Percentiles rank a stretch among this genome's conserved stretches.
Evolutionary conservation across 768 basidiomycete genomes (phyloP).

Genomic region (Boletus sp.): DNA sequence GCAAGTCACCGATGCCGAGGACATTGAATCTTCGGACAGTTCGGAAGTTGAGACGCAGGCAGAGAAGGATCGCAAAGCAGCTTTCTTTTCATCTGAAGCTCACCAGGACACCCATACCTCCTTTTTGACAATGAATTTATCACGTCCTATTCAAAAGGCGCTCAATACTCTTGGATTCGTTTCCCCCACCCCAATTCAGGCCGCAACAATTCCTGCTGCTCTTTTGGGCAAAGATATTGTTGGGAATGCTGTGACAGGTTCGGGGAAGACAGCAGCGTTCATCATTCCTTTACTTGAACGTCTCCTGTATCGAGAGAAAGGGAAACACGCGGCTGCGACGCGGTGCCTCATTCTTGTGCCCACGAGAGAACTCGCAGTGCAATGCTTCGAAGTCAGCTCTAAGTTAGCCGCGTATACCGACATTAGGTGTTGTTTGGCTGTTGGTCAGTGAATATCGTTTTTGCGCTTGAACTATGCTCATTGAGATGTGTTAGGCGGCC

Average conservation of each 20-base stretch:
- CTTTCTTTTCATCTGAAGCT: conserved; percentile 75
- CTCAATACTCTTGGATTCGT: conserved; percentile 78
- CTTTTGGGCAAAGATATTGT: conserved; percentile 95
- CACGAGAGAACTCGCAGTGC: conserved; percentile 93
- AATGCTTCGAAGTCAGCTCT: conserved; percentile 89
- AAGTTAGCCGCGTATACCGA: conserved; percentile 87
- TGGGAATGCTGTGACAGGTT: conserved; percentile 94
- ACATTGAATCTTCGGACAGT: conserved; percentile 52
- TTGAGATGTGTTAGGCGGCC: conserved; percentile 58
- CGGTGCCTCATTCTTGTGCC: conserved; percentile 92
- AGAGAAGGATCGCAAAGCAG: conserved; percentile 72
- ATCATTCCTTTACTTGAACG: conserved; percentile 93
- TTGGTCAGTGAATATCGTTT: conserved; percentile 53
- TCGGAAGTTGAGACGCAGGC: conserved; percentile 60
- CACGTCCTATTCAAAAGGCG: conserved; percentile 90
- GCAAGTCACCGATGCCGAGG: conserved; percentile 31
- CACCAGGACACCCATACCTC: conserved; percentile 62
- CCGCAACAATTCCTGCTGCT: conserved; percentile 90
- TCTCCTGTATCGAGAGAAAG: conserved; percentile 86
- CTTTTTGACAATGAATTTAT: conserved; percentile 92
- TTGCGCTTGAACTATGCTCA: conserved; percentile 1
- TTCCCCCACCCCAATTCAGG: conserved; percentile 94
- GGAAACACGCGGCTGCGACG: conserved; percentile 80
- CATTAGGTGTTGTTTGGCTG: conserved; percentile 86
- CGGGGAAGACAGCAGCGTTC: conserved; percentile 98